These are phyloP conservation scores for Epichloe uncinata DNA, from an alignment of 2,329 filamentous ascomycete species.

Conservation along the genomic window DNA sequence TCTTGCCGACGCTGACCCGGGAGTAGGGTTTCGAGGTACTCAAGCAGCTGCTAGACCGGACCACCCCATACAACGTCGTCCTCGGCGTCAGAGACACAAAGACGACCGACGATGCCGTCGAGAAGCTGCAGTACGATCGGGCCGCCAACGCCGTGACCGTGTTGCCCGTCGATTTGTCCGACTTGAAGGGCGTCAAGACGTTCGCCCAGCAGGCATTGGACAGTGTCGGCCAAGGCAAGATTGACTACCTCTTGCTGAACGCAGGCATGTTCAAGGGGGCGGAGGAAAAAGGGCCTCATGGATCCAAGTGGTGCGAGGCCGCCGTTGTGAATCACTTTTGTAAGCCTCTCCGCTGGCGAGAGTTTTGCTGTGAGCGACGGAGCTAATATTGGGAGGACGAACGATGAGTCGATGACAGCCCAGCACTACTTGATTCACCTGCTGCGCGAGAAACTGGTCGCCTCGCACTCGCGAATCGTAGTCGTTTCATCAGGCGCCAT, in stretches of 20 bases:
- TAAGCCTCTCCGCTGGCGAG: slow-evolving; percentile 13
- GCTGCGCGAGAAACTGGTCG: slow-evolving; percentile 32
- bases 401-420: slow-evolving; percentile 19
- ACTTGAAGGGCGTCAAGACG: slow-evolving; percentile 29
- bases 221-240: slow-evolving; percentile 24
- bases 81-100: slow-evolving; percentile 34
- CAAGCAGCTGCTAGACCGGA: slow-evolving; percentile 33
- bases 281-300: slow-evolving; percentile 22
- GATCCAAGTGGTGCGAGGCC: slow-evolving; percentile 35
- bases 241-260: slow-evolving; percentile 38
- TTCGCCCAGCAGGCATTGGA: slow-evolving; percentile 33
- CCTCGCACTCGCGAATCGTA: slow-evolving; percentile 32
- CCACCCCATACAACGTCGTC: slow-evolving; percentile 33
- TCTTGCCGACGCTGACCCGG: no score
- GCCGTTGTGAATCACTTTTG: slow-evolving; percentile 40
- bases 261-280: slow-evolving; percentile 29
- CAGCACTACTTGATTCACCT: slow-evolving; percentile 41
- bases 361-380: background rate
- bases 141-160: slow-evolving; percentile 28
- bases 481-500: slow-evolving; percentile 38
- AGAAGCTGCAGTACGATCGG: slow-evolving; percentile 27
- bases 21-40: slow-evolving; percentile 37
- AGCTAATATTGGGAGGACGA: background rate
- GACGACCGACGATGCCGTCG: slow-evolving; percentile 27
- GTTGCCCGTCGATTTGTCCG: slow-evolving; percentile 33